These are phyloP conservation scores for Eucalyptus albens DNA, from an alignment of 345 rosid genomes.

Conservation along the genomic window DNA sequence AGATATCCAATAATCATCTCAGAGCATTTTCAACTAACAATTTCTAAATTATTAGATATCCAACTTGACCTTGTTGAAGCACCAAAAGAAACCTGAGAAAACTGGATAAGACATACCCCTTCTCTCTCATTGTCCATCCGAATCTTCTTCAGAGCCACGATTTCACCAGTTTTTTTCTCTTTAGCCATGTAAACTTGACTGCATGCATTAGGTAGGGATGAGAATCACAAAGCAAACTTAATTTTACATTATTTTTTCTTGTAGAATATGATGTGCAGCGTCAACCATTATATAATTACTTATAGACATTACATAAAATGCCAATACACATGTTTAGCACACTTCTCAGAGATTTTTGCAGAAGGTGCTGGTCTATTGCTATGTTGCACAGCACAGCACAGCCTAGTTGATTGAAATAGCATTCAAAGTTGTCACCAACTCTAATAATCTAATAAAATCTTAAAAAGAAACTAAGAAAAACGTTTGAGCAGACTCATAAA, in stretches of 20 bases:
- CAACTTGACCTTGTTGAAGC: background rate
- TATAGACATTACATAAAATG: background rate
- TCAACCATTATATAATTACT: background rate
- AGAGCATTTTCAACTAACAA: background rate
- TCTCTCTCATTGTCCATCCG: conserved; percentile 98
- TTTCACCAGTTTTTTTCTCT: conserved; percentile 82
- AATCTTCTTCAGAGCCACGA: conserved; percentile 88
- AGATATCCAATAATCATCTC: background rate
- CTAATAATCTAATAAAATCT: background rate
- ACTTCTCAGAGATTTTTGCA: background rate
- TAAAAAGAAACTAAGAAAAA: background rate
- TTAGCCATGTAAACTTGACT: conserved; percentile 96
- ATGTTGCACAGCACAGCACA: background rate
- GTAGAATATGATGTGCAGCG: background rate
- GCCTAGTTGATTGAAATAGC: background rate
- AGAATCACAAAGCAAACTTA: background rate
- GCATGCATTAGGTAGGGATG: conserved; percentile 6
- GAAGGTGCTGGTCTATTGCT: background rate
- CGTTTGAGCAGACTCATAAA: background rate
- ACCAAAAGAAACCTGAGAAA: background rate
- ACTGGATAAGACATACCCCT: conserved; percentile 43
- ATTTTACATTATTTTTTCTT: background rate
- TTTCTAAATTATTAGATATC: background rate
- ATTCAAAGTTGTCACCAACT: background rate
- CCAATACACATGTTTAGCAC: background rate